phyloP scores from a whole-genome alignment of 192 early-diverging fungal genomes.

The Coemansia aciculifera region DNA sequence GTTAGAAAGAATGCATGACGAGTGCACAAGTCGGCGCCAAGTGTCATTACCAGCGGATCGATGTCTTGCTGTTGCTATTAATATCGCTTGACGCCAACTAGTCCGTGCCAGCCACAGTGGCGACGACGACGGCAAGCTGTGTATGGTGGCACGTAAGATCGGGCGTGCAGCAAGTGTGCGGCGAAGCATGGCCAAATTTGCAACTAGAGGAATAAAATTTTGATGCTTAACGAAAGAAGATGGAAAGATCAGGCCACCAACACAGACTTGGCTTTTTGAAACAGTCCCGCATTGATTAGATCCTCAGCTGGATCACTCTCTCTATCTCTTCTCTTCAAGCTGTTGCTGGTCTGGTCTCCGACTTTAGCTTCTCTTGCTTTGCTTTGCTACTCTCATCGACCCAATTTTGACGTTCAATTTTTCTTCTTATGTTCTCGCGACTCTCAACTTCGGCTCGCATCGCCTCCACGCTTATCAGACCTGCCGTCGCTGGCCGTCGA shows the following conservation, averaged over 20 bases:
- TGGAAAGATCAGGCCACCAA: not conserved
- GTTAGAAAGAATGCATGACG: not conserved
- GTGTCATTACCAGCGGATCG: not conserved
- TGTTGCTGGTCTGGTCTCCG: not conserved
- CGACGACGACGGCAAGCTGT: not conserved
- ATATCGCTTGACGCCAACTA: not conserved
- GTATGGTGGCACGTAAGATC: not conserved
- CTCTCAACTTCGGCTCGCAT: constrained; percentile 35
- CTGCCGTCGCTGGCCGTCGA: constrained; percentile 34
- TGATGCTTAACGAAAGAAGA: not conserved
- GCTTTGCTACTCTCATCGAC: not conserved
- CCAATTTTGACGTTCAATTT: not conserved
- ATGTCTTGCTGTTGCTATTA: not conserved
- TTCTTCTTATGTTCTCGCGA: constrained; percentile 29
- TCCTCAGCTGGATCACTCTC: not conserved
- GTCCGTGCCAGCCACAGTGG: not conserved
- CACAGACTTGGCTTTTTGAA: not conserved
- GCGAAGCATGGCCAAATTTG: not conserved
- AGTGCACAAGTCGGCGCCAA: constrained; percentile 3
- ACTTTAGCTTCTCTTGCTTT: not conserved
- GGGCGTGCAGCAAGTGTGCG: not conserved
- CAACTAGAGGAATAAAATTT: not conserved
- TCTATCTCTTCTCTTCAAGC: not conserved
- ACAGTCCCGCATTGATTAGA: not conserved
- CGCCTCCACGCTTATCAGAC: constrained; percentile 25